These are phyloP conservation scores for Cyberlindnera suaveolens DNA, from an alignment of 805 yeast species.

Conservation along the genomic window DNA sequence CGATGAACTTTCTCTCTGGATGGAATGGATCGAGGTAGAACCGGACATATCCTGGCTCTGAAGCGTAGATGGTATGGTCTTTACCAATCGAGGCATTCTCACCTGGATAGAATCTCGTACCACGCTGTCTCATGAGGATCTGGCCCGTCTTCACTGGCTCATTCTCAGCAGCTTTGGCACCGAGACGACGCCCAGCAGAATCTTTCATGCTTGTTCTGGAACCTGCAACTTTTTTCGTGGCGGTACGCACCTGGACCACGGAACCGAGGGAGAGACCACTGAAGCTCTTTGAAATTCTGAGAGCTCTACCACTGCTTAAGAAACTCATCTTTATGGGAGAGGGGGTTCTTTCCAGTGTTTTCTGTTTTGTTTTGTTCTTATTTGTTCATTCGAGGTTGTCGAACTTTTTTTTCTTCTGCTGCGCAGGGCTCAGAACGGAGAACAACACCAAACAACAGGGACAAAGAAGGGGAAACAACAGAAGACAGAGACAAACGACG, in stretches of 20 bases:
- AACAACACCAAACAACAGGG: not conserved
- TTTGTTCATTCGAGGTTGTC: not conserved
- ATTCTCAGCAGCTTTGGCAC: conserved; percentile 84
- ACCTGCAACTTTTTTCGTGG: conserved; percentile 92
- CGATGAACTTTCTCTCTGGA: conserved; percentile 85
- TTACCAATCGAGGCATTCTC: conserved; percentile 85
- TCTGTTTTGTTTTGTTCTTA: not conserved
- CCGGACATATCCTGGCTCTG: conserved; percentile 89
- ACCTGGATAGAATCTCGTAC: conserved; percentile 92
- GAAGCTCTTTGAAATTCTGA: conserved; percentile 9
- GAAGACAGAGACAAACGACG: not conserved
- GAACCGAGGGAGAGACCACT: conserved; percentile 12
- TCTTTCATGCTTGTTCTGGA: conserved; percentile 92
- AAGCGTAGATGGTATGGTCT: conserved; percentile 88
- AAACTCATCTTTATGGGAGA: conserved; percentile 11
- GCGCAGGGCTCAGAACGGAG: conserved; percentile 1
- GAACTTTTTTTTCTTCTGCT: not conserved
- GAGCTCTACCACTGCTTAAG: conserved; percentile 10
- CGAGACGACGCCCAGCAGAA: conserved; percentile 91
- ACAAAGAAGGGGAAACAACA: not conserved
- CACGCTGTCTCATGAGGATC: conserved; percentile 89
- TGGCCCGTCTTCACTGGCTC: conserved; percentile 70
- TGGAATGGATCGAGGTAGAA: conserved; percentile 95
- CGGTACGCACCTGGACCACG: conserved; percentile 58
- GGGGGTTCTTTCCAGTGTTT: not conserved